Evolutionary conservation across 805 yeast genomes (phyloP).

Genomic region (Metschnikowia shivogae): DNA sequence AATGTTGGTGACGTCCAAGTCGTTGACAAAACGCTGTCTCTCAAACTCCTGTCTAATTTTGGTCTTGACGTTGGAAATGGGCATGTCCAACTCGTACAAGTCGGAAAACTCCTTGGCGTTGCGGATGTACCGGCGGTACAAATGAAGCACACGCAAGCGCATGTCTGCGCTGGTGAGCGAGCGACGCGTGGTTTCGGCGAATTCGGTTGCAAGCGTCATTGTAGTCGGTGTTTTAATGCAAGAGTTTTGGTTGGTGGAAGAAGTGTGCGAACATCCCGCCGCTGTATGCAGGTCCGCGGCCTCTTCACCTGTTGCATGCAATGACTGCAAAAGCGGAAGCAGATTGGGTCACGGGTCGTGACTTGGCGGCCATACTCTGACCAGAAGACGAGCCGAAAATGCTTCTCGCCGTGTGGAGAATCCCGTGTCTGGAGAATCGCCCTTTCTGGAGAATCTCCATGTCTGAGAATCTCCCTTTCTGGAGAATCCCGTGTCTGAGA

Average conservation of each 20-base stretch:
- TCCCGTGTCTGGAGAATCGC: no score
- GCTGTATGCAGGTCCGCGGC: neutral
- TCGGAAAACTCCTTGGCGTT: slow-evolving; percentile 57
- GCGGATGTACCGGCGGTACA: slow-evolving; percentile 70
- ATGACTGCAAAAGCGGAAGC: no score
- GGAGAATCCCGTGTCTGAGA: no score
- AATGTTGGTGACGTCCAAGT: slow-evolving; percentile 61
- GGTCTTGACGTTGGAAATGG: slow-evolving; percentile 73
- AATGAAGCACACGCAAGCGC: slow-evolving; percentile 57
- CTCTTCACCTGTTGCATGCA: neutral
- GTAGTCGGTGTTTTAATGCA: neutral
- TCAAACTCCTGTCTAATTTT: slow-evolving; percentile 88
- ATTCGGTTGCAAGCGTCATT: slow-evolving; percentile 72
- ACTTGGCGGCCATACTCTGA: no score
- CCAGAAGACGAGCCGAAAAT: no score
- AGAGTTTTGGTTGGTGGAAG: slow-evolving; percentile 17
- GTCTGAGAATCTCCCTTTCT: no score
- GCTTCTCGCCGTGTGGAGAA: no score
- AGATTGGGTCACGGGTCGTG: no score
- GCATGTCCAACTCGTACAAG: slow-evolving; percentile 70
- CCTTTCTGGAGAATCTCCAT: no score
- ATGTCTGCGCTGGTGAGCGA: slow-evolving; percentile 59
- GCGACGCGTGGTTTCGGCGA: slow-evolving; percentile 75
- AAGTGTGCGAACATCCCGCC: slow-evolving; percentile 9
- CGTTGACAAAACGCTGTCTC: slow-evolving; percentile 71